Evolutionary conservation across 2,329 filamentous ascomycete species (phyloP), one percentile per base, ranked within the genome.

Genomic region (Ophiobolus disseminans): DNA sequence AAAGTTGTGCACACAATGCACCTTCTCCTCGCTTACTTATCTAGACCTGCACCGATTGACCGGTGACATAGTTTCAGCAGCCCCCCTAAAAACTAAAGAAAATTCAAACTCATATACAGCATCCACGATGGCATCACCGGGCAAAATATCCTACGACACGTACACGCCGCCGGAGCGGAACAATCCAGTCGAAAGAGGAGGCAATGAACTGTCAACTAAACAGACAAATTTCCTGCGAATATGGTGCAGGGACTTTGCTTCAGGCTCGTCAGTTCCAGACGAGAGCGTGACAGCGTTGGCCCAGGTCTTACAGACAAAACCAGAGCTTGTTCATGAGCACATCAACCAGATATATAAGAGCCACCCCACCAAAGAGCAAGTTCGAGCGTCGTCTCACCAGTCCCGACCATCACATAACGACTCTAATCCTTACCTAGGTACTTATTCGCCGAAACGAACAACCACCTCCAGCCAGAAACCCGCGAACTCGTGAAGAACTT

Each of bases 401-500:
- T 21, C 7, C 28, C 30, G 30, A 11, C 16, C 50, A 13, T 28
- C 40, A n/a, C n/a, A n/a, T n/a, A n/a, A n/a, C n/a, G n/a, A n/a
- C n/a, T n/a, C n/a, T n/a, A n/a, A n/a, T n/a, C n/a, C n/a, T n/a
- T n/a, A n/a, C n/a, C n/a, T n/a, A n/a, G n/a, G 5, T 57, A 60
- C 38, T 50, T 37, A 1, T 26, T 63, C 11, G 21, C 28, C 1
- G 31, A 42, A 20, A 48, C 50, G 21, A 63, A 62, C 41, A 22
- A 23, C 10, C 61, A 63, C 25, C 45, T 64, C 17, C 32, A 48
- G 1, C 26, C 40, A n/a, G 23, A 39, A 9, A 53, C 43, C 8
- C 55, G 62, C 5, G 16, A 45, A 1, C 40, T 50, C 9, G 55
- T 63, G 3, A 40, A 60, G 21, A 62, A 55, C 31, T 62, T 63